These are phyloP conservation scores for Gracilaria caudata DNA, from an alignment of 23 red algal genomes.

Conservation along the genomic window DNA sequence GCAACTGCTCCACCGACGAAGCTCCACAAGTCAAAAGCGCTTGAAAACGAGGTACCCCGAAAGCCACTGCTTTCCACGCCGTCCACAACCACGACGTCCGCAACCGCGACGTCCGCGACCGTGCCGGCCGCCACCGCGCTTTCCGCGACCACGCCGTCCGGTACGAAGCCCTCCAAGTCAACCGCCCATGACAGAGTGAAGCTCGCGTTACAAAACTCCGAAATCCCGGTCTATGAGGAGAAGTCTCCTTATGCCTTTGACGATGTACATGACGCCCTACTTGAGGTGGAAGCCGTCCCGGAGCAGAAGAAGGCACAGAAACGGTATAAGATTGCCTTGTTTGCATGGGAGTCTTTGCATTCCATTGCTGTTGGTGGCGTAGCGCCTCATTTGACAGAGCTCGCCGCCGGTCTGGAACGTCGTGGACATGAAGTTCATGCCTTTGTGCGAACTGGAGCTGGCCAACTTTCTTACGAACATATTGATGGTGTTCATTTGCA, in stretches of 20 bases:
- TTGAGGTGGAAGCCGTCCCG: neutral
- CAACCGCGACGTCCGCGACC: neutral
- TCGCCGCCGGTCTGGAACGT: constrained; percentile 88
- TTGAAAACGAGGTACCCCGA: too few relatives aligned
- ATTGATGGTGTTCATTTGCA: constrained; percentile 96
- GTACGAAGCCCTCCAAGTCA: neutral
- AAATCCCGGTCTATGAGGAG: constrained; percentile 3
- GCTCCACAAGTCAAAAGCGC: too few relatives aligned
- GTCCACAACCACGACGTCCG: neutral
- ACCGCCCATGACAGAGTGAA: neutral
- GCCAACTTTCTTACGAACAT: constrained; percentile 79
- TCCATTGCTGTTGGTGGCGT: constrained; percentile 90
- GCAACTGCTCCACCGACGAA: too few relatives aligned
- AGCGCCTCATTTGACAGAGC: constrained; percentile 90
- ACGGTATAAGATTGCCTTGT: constrained; percentile 86
- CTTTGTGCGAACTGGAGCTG: constrained; percentile 82
- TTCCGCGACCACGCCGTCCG: neutral
- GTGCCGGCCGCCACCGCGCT: neutral
- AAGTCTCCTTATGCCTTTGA: constrained; percentile 44
- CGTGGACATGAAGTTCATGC: constrained; percentile 94
- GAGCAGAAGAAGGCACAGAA: constrained; percentile 37
- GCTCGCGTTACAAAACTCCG: neutral
- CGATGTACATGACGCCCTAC: constrained; percentile 53
- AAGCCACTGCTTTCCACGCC: too few relatives aligned
- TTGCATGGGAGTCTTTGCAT: constrained; percentile 92